Conservation (phyloP, 495 filamentous ascomycete species). For the Penicillium cinerascens region DNA sequence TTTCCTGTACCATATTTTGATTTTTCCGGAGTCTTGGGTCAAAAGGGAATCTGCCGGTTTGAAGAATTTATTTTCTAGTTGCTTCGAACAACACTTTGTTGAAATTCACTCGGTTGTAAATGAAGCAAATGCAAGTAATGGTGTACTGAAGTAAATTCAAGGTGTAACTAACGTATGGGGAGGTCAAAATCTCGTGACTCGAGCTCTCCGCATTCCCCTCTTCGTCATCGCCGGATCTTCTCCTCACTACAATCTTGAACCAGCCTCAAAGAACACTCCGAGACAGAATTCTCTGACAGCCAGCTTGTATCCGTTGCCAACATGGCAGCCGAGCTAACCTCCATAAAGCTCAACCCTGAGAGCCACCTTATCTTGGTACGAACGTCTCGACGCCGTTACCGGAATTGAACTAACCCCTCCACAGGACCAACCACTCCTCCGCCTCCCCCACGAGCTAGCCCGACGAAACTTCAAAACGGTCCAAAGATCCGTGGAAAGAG, state of each 20-base stretch:
- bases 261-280: not conserved
- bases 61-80: slow-evolving; percentile 18
- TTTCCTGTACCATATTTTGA: slow-evolving; percentile 39
- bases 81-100: not conserved
- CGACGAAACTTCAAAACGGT: slow-evolving; percentile 90
- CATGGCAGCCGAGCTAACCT: slow-evolving; percentile 54
- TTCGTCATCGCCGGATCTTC: slow-evolving; percentile 17
- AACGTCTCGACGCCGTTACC: slow-evolving; percentile 6
- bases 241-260: not conserved
- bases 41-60: slow-evolving; percentile 41
- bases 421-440: slow-evolving; percentile 93
- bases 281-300: not conserved
- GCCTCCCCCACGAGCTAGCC: slow-evolving; percentile 83
- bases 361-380: slow-evolving; percentile 66
- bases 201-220: slow-evolving; percentile 23
- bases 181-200: slow-evolving; percentile 9
- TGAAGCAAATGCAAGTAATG: not conserved
- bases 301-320: not conserved
- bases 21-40: slow-evolving; percentile 43
- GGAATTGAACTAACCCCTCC: slow-evolving; percentile 12
- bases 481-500: slow-evolving; percentile 77
- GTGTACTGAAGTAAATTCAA: not conserved
- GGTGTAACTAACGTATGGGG: too few relatives aligned
- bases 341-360: slow-evolving; percentile 70
- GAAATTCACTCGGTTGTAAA: slow-evolving; percentile 6